Percentiles rank a stretch among this genome's conserved stretches.
These are phyloP conservation scores for Schwanniomyces pseudopolymorphus DNA, from an alignment of 805 yeast genomes.

Conservation along the genomic window DNA sequence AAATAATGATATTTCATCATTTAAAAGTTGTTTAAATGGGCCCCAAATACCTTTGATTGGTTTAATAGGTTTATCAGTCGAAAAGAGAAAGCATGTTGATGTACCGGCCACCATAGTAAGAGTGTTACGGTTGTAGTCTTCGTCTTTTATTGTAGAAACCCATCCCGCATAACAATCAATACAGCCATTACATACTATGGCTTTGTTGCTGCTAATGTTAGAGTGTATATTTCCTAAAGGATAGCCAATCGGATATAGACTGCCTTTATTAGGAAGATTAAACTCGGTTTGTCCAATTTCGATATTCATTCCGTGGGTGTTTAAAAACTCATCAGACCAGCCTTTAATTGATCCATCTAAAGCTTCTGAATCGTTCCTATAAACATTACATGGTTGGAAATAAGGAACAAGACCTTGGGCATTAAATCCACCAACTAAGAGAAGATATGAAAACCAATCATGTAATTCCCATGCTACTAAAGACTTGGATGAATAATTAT, in stretches of 20 bases:
- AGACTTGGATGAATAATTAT: conserved; percentile 16
- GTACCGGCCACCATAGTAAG: conserved; percentile 62
- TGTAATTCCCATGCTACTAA: conserved; percentile 50
- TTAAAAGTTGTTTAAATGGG: conserved; percentile 45
- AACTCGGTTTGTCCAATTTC: conserved; percentile 31
- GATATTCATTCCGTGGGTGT: conserved; percentile 17
- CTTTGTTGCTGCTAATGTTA: background rate
- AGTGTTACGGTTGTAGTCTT: conserved; percentile 7
- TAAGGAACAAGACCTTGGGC: conserved; percentile 13
- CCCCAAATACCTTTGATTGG: conserved; percentile 58
- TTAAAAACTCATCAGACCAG: conserved; percentile 37
- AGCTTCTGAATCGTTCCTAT: conserved; percentile 22
- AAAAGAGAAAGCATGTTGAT: conserved; percentile 52
- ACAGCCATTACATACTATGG: conserved; percentile 45
- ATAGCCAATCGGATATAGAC: conserved; percentile 15
- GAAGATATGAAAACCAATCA: conserved; percentile 41
- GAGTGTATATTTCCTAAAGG: conserved; percentile 15
- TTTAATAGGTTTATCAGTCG: conserved; percentile 10
- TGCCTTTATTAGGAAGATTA: background rate
- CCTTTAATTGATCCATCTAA: conserved; percentile 62
- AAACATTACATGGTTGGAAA: background rate
- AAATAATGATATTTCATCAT: conserved; percentile 31
- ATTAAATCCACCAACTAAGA: conserved; percentile 24
- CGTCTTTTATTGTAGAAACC: conserved; percentile 32
- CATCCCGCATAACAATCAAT: conserved; percentile 63